Conservation (phyloP, 176 grass and related monocot species). For the Oryza longistaminata region DNA sequence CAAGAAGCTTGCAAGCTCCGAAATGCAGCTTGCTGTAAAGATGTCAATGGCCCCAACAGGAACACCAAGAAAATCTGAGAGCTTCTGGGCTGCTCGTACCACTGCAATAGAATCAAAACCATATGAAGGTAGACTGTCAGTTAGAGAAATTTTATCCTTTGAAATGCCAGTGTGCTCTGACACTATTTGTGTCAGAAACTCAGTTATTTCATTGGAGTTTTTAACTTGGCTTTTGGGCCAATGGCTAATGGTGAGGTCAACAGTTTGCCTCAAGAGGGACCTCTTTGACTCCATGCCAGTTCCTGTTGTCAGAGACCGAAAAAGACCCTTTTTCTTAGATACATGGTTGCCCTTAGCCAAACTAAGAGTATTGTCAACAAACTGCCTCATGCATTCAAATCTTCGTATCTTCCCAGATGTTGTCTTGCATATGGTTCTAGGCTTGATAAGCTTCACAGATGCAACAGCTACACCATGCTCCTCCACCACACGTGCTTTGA, state of each 20-base stretch:
- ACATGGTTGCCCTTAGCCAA: conserved; percentile 35
- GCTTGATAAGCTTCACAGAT: conserved; percentile 68
- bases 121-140: conserved; percentile 62
- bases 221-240: conserved; percentile 41
- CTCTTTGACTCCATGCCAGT: conserved; percentile 42
- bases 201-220: conserved; percentile 47
- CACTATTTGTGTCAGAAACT: conserved; percentile 60
- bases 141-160: conserved; percentile 65
- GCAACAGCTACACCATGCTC: conserved; percentile 72
- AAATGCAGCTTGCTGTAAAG: conserved; percentile 67
- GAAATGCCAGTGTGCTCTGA: conserved; percentile 65
- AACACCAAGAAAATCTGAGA: conserved; percentile 69
- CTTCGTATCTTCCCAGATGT: conserved; percentile 73
- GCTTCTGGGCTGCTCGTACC: conserved; percentile 69
- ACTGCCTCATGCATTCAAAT: conserved; percentile 77
- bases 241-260: conserved; percentile 11
- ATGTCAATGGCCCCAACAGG: conserved; percentile 85
- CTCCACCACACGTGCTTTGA: conserved; percentile 61
- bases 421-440: conserved; percentile 77
- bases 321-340: conserved; percentile 50
- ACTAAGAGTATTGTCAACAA: conserved; percentile 58
- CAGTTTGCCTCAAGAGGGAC: conserved; percentile 22
- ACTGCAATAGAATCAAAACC: conserved; percentile 74
- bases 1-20: conserved; percentile 63
- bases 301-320: conserved; percentile 68